Conservation (phyloP, 208 protist species). For the Leishmania aethiopica region DNA sequence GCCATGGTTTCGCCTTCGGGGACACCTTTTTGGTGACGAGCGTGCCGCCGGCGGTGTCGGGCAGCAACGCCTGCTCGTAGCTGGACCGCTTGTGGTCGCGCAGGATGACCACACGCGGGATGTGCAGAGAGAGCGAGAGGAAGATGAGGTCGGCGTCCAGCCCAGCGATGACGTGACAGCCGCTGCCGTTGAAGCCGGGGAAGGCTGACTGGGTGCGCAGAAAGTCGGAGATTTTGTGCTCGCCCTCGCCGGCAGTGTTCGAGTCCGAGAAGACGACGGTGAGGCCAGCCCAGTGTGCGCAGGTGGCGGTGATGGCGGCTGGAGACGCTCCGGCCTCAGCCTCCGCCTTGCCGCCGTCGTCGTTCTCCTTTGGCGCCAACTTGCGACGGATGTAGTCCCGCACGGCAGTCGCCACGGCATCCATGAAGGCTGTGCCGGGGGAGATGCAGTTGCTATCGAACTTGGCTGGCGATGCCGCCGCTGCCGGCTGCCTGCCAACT, state of each 20-base stretch:
- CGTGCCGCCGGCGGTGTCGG: conserved; percentile 14
- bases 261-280: conserved; percentile 95
- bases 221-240: conserved; percentile 94
- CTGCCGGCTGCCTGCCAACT: not conserved
- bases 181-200: conserved; percentile 63
- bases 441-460: conserved; percentile 99
- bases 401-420: conserved; percentile 73
- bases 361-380: conserved; percentile 15
- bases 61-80: conserved; percentile 32
- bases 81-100: conserved; percentile 62
- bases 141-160: conserved; percentile 99
- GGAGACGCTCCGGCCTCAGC: conserved; percentile 10
- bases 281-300: conserved; percentile 74
- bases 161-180: conserved; percentile 97
- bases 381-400: conserved; percentile 85
- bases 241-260: conserved; percentile 97
- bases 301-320: not conserved
- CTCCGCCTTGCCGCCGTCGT: not conserved
- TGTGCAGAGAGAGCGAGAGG: conserved; percentile 95
- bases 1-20: not conserved
- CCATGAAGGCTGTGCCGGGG: conserved; percentile 99
- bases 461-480: conserved; percentile 26
- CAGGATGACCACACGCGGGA: conserved; percentile 94
- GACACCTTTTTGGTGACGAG: conserved; percentile 6
- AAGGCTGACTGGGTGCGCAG: conserved; percentile 83